Percentiles rank a stretch among this genome's conserved stretches.
Conservation (phyloP, 495 filamentous ascomycete species). For the Penicillium cinerascens region DNA sequence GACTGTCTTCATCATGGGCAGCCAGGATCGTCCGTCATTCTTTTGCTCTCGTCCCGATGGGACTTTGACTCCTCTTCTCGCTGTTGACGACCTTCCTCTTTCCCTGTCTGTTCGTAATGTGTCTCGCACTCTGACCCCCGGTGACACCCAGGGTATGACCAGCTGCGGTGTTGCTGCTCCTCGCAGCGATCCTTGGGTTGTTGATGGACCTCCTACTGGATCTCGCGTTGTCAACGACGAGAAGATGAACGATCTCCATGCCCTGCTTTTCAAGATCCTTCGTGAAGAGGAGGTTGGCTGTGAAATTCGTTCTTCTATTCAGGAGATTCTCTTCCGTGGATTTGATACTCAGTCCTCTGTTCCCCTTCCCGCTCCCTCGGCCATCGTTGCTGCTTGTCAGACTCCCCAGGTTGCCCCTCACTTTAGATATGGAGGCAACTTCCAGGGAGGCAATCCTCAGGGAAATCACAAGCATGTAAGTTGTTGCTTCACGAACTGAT, state of each 20-base stretch:
- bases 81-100: conserved; percentile 60
- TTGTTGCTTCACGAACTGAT: background rate
- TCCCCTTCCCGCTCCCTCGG: background rate
- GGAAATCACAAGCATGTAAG: background rate
- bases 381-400: background rate
- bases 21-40: conserved; percentile 36
- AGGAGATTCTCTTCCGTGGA: conserved; percentile 7
- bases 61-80: conserved; percentile 57
- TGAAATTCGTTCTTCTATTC: conserved; percentile 19
- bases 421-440: background rate
- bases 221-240: background rate
- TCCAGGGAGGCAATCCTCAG: background rate
- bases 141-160: conserved; percentile 46
- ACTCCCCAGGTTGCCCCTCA: background rate
- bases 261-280: conserved; percentile 20
- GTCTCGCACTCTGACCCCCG: conserved; percentile 26
- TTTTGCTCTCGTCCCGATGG: conserved; percentile 58
- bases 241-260: conserved; percentile 13
- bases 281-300: conserved; percentile 11
- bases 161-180: conserved; percentile 35
- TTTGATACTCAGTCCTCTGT: background rate
- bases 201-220: conserved; percentile 25
- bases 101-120: conserved; percentile 34
- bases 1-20: background rate
- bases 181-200: conserved; percentile 30